Evolutionary conservation across 2,329 filamentous ascomycete species (phyloP).

Genomic region (Exophiala calicioides): DNA sequence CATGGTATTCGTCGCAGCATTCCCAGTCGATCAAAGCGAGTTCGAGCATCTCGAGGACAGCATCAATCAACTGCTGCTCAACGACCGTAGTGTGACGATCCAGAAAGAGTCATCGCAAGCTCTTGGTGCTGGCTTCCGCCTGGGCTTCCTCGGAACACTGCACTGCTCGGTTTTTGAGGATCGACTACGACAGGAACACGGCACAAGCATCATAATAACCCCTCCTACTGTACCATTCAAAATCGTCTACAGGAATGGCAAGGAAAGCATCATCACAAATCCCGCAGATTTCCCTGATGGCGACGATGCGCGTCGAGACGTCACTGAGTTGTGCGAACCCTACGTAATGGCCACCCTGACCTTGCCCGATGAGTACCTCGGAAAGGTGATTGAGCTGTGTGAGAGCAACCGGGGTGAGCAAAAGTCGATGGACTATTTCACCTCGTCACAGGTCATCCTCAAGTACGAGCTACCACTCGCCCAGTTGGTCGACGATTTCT

Average conservation of each 20-base stretch:
- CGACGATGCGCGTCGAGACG: slow-evolving; percentile 55
- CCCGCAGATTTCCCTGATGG: slow-evolving; percentile 85
- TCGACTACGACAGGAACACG: slow-evolving; percentile 88
- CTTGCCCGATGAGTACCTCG: slow-evolving; percentile 89
- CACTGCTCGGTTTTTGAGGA: slow-evolving; percentile 99
- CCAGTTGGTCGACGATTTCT: slow-evolving; percentile 93
- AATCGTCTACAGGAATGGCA: slow-evolving; percentile 75
- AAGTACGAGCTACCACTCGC: slow-evolving; percentile 87
- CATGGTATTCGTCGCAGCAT: slow-evolving; percentile 98
- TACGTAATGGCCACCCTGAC: slow-evolving; percentile 85
- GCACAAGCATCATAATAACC: slow-evolving; percentile 92
- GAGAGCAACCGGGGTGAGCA: slow-evolving; percentile 87
- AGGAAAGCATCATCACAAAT: slow-evolving; percentile 76
- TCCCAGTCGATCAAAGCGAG: slow-evolving; percentile 87
- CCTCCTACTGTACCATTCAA: slow-evolving; percentile 93
- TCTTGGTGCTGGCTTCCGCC: slow-evolving; percentile 86
- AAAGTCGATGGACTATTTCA: slow-evolving; percentile 86
- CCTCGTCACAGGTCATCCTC: slow-evolving; percentile 86
- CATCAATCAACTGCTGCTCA: slow-evolving; percentile 88
- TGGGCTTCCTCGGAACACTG: slow-evolving; percentile 93
- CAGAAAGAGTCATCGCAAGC: slow-evolving; percentile 95
- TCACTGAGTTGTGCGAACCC: slow-evolving; percentile 67
- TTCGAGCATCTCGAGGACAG: slow-evolving; percentile 87
- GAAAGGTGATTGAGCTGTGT: slow-evolving; percentile 91
- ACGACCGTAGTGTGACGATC: slow-evolving; percentile 90